phyloP scores from a whole-genome alignment of 225 moss, liverwort and hornwort species.

The Anthoceros angustus region DNA sequence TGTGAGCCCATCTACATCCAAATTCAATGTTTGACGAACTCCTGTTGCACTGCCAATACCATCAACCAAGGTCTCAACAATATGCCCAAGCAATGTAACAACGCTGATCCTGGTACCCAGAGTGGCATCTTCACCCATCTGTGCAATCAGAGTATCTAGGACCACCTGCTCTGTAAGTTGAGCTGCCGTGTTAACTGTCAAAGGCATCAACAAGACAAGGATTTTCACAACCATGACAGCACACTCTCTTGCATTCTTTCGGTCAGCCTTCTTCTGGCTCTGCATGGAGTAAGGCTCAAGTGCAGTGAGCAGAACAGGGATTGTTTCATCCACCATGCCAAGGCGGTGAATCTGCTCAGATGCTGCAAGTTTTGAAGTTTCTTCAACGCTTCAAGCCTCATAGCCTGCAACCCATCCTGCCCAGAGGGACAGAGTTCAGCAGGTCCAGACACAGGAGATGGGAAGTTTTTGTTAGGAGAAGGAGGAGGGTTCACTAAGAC shows the following conservation, averaged over 20 bases:
- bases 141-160: background rate
- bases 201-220: background rate
- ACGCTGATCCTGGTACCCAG: background rate
- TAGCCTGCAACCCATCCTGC: background rate
- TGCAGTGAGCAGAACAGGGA: background rate
- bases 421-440: background rate
- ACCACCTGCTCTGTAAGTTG: background rate
- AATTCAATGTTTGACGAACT: background rate
- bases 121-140: background rate
- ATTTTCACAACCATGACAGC: background rate
- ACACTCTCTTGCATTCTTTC: background rate
- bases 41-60: background rate
- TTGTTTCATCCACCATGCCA: background rate
- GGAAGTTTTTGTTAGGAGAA: background rate
- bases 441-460: background rate
- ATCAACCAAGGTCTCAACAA: constrained; percentile 1
- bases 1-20: background rate
- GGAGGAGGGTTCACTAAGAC: background rate
- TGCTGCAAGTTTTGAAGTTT: background rate
- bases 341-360: background rate
- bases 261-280: background rate
- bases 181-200: background rate
- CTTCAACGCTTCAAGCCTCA: background rate
- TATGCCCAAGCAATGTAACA: background rate
- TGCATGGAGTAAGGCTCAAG: background rate